Percentiles rank a stretch among this genome's conserved stretches.
phyloP scores from a whole-genome alignment of 2,329 filamentous ascomycete species.

The Paecilomyces sp. region DNA sequence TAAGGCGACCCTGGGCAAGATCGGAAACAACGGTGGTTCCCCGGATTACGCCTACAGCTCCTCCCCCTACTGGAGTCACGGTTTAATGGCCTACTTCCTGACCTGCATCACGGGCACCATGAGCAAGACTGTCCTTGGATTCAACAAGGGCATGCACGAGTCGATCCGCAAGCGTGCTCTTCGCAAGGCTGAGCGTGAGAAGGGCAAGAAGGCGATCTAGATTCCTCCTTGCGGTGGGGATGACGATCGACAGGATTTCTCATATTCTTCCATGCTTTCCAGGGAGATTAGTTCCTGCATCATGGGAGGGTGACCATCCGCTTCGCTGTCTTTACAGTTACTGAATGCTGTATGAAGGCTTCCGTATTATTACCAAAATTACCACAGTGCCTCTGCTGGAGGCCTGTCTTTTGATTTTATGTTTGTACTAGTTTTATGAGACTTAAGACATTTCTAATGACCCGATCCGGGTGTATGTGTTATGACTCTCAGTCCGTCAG shows the following conservation, averaged over 20 bases:
- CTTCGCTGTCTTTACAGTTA: neutral
- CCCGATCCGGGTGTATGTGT: neutral
- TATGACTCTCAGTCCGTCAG: neutral
- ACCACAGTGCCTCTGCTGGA: neutral
- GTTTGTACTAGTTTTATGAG: neutral
- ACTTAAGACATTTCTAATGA: neutral
- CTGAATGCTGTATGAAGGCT: neutral
- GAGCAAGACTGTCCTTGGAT: slow-evolving; percentile 48
- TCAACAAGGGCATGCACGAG: slow-evolving; percentile 68
- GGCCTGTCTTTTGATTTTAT: neutral
- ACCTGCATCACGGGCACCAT: slow-evolving; percentile 53
- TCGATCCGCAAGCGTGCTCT: slow-evolving; percentile 76
- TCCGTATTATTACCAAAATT: neutral
- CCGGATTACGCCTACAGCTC: slow-evolving; percentile 76
- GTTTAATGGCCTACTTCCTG: slow-evolving; percentile 77
- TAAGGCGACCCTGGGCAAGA: slow-evolving; percentile 65
- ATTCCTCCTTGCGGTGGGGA: neutral
- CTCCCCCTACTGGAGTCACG: slow-evolving; percentile 91
- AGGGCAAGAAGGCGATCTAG: slow-evolving; percentile 42
- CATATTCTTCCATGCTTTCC: neutral
- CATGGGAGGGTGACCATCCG: neutral
- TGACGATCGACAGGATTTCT: neutral
- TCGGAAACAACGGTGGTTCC: slow-evolving; percentile 70
- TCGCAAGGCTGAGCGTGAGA: slow-evolving; percentile 77
- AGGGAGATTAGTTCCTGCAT: neutral